Evolutionary conservation across 768 basidiomycete genomes (phyloP).

Genomic region (Strobilomyces confusus): DNA sequence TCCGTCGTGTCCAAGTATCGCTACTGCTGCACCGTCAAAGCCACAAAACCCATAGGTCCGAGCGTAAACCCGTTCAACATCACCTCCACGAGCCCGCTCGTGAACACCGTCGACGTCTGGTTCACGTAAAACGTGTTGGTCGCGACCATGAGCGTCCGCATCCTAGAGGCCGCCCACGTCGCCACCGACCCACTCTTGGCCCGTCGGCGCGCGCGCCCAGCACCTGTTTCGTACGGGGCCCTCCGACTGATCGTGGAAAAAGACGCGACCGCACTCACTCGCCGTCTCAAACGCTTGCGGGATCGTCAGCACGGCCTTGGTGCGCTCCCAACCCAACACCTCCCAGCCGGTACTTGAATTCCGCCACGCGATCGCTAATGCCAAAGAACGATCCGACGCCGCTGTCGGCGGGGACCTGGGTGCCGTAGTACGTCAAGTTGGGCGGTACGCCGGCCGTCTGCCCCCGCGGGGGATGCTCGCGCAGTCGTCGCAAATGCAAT

Average conservation of each 20-base stretch:
- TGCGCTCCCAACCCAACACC: slow-evolving; percentile 63
- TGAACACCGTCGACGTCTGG: no score
- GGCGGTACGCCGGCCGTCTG: slow-evolving; percentile 23
- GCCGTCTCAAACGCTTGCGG: slow-evolving; percentile 66
- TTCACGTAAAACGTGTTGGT: no score
- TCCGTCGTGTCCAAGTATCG: no score
- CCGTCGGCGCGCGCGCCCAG: slow-evolving; percentile 61
- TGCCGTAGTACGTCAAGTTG: slow-evolving; percentile 18
- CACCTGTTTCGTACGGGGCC: no score
- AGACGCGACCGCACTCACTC: no score
- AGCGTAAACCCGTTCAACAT: no score
- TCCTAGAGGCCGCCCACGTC: no score
- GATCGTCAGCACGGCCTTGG: slow-evolving; percentile 73
- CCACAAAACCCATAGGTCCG: no score
- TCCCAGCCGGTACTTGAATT: slow-evolving; percentile 57
- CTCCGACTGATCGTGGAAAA: no score
- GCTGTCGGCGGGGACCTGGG: slow-evolving; percentile 25
- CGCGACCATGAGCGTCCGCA: no score
- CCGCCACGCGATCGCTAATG: slow-evolving; percentile 62
- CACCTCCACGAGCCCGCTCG: no score
- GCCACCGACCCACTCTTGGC: slow-evolving; percentile 65
- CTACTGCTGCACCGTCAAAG: no score
- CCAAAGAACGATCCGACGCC: slow-evolving; percentile 50
- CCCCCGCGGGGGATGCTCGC: slow-evolving; percentile 17
- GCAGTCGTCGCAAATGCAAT: slow-evolving; percentile 74